Base-by-base conservation (phyloP, 257 asterid species). In the Nicotiana tomentosiformis region DNA sequence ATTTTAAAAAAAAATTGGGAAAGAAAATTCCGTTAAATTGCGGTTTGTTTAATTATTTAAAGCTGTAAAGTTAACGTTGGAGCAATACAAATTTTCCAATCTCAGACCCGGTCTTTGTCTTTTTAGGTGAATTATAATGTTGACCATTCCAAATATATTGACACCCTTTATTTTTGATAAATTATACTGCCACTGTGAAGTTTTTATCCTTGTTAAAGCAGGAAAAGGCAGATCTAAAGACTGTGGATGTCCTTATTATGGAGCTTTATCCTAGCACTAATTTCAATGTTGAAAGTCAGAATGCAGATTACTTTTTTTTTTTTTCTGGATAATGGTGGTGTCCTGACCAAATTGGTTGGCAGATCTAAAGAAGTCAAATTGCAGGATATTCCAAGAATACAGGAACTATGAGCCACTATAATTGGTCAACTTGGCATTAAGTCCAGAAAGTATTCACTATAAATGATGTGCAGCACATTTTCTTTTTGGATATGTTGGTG, bases 21-120 rank as follows among this genome's bases (percentile, higher is more conserved):
- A 87, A 77, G 74, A 81, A 82, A 86, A 62, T 76, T 20, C 56
- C 77, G 61, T 82, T 57, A 87, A 88, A 84, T 87, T 84, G 66
- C 43, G 83, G 80, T 77, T 91, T 88, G 84, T 66, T 90, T 88
- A 85, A 86, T 89, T 89, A 77, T 83, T 82, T 83, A 87, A 89
- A 88, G 90, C 97, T 92, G 96, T 92, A 92, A 93, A 91, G 98
- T 84, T 85, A 89, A 92, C 87, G 86, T 91, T 90, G 91, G 91
- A 90, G 90, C 82, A 90, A 91, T 88, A 86, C 88, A 86, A 61
- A 43, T 76, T 86, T 87, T 88, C 91, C 90, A 86, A 89, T 84
- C 86, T 82, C 91, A 90, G 97, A 90, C 93, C 93, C 84, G 89
- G 89, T 90, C 90, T 88, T 85, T 93, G 91, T 91, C 93, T 86